These are phyloP conservation scores for Exophiala lecanii-corni DNA, from an alignment of 2,329 filamentous ascomycete species.

Conservation along the genomic window DNA sequence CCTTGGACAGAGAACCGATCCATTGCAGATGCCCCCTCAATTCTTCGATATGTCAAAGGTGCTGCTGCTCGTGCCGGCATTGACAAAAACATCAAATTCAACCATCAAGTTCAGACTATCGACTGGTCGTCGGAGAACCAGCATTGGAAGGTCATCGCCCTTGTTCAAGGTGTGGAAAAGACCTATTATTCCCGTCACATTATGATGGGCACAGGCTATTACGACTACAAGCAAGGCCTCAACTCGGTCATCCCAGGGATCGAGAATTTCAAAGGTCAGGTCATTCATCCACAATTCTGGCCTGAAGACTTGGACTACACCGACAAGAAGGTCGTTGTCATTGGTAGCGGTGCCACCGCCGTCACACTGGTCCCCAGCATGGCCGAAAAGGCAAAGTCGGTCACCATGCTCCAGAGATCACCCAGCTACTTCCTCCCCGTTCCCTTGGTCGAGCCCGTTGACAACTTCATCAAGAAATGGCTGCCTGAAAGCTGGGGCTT, in stretches of 20 bases:
- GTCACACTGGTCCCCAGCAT: constrained; percentile 70
- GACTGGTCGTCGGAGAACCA: constrained; percentile 48
- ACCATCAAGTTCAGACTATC: constrained; percentile 46
- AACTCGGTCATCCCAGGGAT: constrained; percentile 61
- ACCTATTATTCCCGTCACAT: constrained; percentile 40
- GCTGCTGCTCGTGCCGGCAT: constrained; percentile 52
- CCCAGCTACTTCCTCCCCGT: constrained; percentile 60
- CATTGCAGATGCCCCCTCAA: constrained; percentile 50
- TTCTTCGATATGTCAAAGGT: constrained; percentile 51
- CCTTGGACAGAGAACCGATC: constrained; percentile 57
- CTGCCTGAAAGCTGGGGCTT: constrained; percentile 20
- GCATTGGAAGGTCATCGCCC: constrained; percentile 39
- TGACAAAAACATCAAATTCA: constrained; percentile 51
- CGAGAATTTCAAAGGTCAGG: constrained; percentile 57
- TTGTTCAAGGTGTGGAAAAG: constrained; percentile 30
- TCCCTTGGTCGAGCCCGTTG: constrained; percentile 18
- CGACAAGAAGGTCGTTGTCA: constrained; percentile 64
- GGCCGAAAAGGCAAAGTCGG: constrained; percentile 57
- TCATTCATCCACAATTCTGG: constrained; percentile 73
- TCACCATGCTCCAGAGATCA: constrained; percentile 78
- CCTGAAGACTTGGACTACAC: constrained; percentile 62
- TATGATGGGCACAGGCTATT: constrained; percentile 66
- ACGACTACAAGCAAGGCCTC: constrained; percentile 64
- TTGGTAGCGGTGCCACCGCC: constrained; percentile 75
- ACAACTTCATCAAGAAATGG: constrained; percentile 17